Evolutionary conservation across 2,329 filamentous ascomycete genomes (phyloP).

Genomic region (Fusarium longipes): DNA sequence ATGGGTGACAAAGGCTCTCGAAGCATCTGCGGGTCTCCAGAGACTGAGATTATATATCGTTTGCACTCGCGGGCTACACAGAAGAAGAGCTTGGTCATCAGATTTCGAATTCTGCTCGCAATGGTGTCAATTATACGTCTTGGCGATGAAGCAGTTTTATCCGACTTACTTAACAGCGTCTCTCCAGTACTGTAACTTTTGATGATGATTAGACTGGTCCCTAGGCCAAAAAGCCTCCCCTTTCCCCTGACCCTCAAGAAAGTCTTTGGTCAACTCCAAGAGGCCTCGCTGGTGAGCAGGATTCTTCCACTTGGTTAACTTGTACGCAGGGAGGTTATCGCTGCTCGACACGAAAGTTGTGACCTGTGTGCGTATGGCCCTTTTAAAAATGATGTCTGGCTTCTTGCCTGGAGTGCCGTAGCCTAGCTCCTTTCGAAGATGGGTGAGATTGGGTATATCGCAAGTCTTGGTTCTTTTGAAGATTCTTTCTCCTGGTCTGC

Average conservation of each 20-base stretch:
- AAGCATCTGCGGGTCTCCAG: too few species aligned
- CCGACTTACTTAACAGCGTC: slow-evolving; percentile 20
- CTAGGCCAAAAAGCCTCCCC: slow-evolving; percentile 40
- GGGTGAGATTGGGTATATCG: slow-evolving; percentile 25
- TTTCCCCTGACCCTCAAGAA: slow-evolving; percentile 27
- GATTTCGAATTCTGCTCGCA: slow-evolving; percentile 14
- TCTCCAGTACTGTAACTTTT: slow-evolving; percentile 18
- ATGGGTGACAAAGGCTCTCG: too few species aligned
- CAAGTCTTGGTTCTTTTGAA: slow-evolving; percentile 16
- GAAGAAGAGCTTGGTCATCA: slow-evolving; percentile 31
- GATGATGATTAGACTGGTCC: too few species aligned
- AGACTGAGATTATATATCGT: not conserved
- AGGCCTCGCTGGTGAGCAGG: slow-evolving; percentile 31
- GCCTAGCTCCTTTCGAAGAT: slow-evolving; percentile 33
- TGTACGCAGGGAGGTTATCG: not conserved
- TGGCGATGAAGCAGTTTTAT: not conserved
- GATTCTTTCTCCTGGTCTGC: not conserved
- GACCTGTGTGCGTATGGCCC: slow-evolving; percentile 3
- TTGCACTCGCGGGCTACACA: slow-evolving; percentile 18
- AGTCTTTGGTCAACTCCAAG: slow-evolving; percentile 30
- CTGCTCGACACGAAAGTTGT: slow-evolving; percentile 13
- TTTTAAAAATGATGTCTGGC: slow-evolving; percentile 38
- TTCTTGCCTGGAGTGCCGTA: slow-evolving; percentile 18
- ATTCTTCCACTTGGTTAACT: slow-evolving; percentile 26
- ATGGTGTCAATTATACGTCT: not conserved